phyloP scores from a whole-genome alignment of 352 stramenopile species.

The Phytophthora multivora region DNA sequence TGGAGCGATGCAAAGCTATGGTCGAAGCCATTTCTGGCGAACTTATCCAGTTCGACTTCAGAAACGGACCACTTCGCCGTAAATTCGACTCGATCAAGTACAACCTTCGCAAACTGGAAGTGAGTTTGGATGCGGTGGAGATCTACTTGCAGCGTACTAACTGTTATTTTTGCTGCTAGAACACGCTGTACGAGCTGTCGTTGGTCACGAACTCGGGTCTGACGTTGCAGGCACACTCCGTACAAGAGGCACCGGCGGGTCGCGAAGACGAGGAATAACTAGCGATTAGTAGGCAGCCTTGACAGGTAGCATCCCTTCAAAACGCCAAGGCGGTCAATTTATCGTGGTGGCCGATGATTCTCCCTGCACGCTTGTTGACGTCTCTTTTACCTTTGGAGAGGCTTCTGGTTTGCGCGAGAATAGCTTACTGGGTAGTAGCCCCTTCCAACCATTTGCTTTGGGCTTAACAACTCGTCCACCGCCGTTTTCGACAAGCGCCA shows the following conservation, averaged over 20 bases:
- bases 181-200: constrained; percentile 94
- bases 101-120: constrained; percentile 92
- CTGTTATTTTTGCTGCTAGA: constrained; percentile 40
- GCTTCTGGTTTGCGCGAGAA: constrained; percentile 7
- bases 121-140: constrained; percentile 16
- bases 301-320: no score
- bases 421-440: constrained; percentile 15
- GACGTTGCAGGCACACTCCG: constrained; percentile 48
- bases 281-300: background rate
- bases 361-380: constrained; percentile 5
- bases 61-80: constrained; percentile 91
- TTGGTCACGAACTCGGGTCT: constrained; percentile 75
- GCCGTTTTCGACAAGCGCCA: constrained; percentile 42
- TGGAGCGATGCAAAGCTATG: constrained; percentile 83
- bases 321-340: constrained; percentile 1
- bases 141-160: background rate
- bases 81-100: constrained; percentile 97
- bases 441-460: constrained; percentile 19
- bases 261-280: constrained; percentile 30
- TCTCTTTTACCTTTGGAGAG: constrained; percentile 20
- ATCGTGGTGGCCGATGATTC: constrained; percentile 15
- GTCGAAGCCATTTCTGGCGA: constrained; percentile 90
- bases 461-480: constrained; percentile 17
- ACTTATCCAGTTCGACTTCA: constrained; percentile 94
- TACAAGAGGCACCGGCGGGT: constrained; percentile 36